A percentile compares a stretch with the other conserved stretches of the same genome.
These are phyloP conservation scores for Psilocybe cubensis DNA, from an alignment of 768 basidiomycete genomes.

Conservation along the genomic window DNA sequence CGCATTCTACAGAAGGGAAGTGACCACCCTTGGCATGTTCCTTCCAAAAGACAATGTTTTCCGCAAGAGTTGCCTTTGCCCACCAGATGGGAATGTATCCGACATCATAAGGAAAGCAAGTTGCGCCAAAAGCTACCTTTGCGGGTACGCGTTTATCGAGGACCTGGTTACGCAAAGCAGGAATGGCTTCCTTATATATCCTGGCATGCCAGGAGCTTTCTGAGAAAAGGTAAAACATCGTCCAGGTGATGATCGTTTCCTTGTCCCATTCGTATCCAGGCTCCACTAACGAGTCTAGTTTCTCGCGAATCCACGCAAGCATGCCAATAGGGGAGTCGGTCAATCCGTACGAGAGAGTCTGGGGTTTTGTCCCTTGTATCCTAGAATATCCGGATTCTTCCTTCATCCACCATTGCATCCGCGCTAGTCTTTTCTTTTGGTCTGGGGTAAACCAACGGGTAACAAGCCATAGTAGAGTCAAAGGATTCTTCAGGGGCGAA, in stretches of 20 bases:
- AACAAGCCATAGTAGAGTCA: slow-evolving; percentile 27
- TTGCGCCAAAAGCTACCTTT: slow-evolving; percentile 41
- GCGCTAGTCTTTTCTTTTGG: slow-evolving; percentile 33
- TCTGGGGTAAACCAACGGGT: slow-evolving; percentile 32
- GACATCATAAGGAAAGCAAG: slow-evolving; percentile 45
- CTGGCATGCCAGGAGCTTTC: slow-evolving; percentile 36
- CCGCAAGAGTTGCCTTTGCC: slow-evolving; percentile 39
- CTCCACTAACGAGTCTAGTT: slow-evolving; percentile 28
- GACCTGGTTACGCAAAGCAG: slow-evolving; percentile 15
- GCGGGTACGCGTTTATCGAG: slow-evolving; percentile 22
- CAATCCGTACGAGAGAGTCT: slow-evolving; percentile 49
- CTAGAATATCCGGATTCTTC: slow-evolving; percentile 37
- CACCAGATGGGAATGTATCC: slow-evolving; percentile 38
- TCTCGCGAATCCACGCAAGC: slow-evolving; percentile 51
- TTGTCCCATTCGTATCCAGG: slow-evolving; percentile 32
- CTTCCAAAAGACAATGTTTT: slow-evolving; percentile 45
- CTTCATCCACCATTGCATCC: slow-evolving; percentile 30
- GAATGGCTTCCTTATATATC: slow-evolving; percentile 33
- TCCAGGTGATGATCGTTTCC: slow-evolving; percentile 39
- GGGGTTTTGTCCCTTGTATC: slow-evolving; percentile 46
- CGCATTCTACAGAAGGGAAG: slow-evolving; percentile 48
- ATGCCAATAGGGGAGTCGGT: slow-evolving; percentile 56
- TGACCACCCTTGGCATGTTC: slow-evolving; percentile 48
- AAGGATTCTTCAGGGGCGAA: slow-evolving; percentile 23
- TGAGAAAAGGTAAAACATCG: slow-evolving; percentile 41